phyloP scores from a whole-genome alignment of 148 eudicot species.

The Arbutus unedo region DNA sequence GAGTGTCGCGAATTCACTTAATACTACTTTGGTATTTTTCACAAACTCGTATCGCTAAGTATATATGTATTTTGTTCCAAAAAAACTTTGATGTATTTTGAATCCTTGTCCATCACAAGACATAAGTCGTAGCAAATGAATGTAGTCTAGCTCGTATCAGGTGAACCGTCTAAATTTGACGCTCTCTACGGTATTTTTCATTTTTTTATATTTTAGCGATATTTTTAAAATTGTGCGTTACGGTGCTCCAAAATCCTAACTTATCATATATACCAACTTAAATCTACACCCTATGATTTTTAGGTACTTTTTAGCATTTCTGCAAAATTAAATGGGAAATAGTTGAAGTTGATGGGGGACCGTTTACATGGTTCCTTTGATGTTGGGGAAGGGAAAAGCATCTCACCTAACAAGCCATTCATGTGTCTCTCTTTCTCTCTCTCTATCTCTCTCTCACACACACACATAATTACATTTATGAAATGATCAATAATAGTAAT shows the following conservation, averaged over 20 bases:
- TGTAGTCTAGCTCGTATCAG: background rate
- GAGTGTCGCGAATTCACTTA: background rate
- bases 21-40: background rate
- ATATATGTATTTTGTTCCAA: background rate
- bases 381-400: conserved; percentile 27
- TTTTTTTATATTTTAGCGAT: background rate
- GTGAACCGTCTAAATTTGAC: background rate
- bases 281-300: background rate
- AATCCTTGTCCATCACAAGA: background rate
- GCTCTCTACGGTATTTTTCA: background rate
- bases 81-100: background rate
- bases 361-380: conserved; percentile 18
- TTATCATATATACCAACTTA: too few relatives aligned
- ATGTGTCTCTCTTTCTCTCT: conserved; percentile 17
- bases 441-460: background rate
- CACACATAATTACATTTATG: too few relatives aligned
- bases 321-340: background rate
- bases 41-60: background rate
- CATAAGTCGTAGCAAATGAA: background rate
- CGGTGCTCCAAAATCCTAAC: background rate
- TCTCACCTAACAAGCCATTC: conserved; percentile 24
- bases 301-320: background rate
- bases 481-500: too few relatives aligned
- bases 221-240: background rate
- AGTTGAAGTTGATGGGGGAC: conserved; percentile 15